phyloP scores from a whole-genome alignment of 73 alveolate species.

The Paramecium primaurelia region DNA sequence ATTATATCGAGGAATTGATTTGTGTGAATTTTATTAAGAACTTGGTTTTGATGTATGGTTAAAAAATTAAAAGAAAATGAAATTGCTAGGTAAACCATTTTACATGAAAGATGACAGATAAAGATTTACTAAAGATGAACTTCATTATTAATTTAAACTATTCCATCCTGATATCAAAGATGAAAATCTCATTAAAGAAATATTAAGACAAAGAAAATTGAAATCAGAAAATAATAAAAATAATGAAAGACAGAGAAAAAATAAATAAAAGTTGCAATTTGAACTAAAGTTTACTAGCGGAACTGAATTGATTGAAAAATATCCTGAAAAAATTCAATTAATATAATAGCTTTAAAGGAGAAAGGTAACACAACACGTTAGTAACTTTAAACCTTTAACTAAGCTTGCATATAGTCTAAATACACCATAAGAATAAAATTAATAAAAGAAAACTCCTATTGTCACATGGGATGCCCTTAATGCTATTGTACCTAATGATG shows the following conservation, averaged over 20 bases:
- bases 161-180: slow-evolving; percentile 10
- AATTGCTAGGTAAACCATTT: slow-evolving; percentile 11
- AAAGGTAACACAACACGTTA: background rate
- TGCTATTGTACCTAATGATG: background rate
- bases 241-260: slow-evolving; percentile 7
- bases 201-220: background rate
- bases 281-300: background rate
- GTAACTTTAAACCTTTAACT: background rate
- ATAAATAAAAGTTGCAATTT: background rate
- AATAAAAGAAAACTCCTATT: background rate
- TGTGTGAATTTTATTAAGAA: background rate
- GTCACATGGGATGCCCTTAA: background rate
- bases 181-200: background rate
- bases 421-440: background rate
- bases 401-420: background rate
- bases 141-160: background rate
- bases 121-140: background rate
- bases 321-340: background rate
- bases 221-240: background rate
- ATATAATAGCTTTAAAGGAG: background rate
- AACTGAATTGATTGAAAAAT: background rate
- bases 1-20: background rate
- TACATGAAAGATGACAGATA: slow-evolving; percentile 10
- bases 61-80: background rate
- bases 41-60: background rate